A percentile compares a stretch with the other conserved stretches of the same genome.
These are phyloP conservation scores for Dioscorea dumetorum DNA, from an alignment of 106 monocot species.

Conservation along the genomic window DNA sequence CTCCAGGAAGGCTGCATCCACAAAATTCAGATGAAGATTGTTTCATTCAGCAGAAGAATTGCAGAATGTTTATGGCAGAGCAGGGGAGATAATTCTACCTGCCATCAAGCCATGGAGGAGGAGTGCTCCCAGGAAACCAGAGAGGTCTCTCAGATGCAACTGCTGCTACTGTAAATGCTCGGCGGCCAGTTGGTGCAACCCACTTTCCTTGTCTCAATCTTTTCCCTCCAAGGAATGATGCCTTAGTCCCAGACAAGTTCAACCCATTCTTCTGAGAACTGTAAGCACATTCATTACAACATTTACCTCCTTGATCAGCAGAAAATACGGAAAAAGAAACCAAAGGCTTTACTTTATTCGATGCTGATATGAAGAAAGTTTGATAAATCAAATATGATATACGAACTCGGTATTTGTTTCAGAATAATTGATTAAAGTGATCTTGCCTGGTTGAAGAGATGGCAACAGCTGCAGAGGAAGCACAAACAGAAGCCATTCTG, in stretches of 20 bases:
- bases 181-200: slow-evolving; percentile 13
- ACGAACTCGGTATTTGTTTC: neutral
- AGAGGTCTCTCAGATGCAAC: slow-evolving; percentile 65
- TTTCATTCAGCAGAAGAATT: neutral
- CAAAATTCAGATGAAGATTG: neutral
- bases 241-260: slow-evolving; percentile 33
- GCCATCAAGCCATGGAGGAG: slow-evolving; percentile 97
- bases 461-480: slow-evolving; percentile 56
- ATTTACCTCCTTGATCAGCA: neutral
- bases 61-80: neutral
- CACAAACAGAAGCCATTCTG: slow-evolving; percentile 60
- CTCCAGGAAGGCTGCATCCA: slow-evolving; percentile 80
- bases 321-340: neutral
- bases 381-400: neutral
- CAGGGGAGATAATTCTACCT: slow-evolving; percentile 21
- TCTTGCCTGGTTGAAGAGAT: slow-evolving; percentile 30
- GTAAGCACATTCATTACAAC: neutral
- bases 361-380: neutral
- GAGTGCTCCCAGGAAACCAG: slow-evolving; percentile 99
- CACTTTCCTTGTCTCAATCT: slow-evolving; percentile 29
- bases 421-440: neutral
- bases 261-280: slow-evolving; percentile 44
- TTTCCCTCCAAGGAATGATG: slow-evolving; percentile 56
- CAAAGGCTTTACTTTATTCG: neutral
- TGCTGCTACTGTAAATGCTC: slow-evolving; percentile 42